phyloP scores from a whole-genome alignment of 148 eudicot species.

The Nepenthes gracilis region DNA sequence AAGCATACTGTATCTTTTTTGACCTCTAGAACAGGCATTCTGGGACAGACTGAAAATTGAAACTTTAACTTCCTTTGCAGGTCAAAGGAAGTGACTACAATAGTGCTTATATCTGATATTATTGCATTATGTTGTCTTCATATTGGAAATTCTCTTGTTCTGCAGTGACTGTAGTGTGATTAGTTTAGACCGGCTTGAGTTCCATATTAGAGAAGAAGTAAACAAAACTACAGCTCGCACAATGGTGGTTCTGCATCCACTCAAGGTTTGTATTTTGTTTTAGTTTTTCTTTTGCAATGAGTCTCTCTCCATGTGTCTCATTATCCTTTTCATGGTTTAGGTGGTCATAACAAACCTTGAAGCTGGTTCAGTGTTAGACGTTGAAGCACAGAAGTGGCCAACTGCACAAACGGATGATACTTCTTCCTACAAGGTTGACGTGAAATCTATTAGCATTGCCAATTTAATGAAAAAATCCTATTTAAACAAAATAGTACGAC shows the following conservation, averaged over 20 bases:
- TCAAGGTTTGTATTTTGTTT: constrained; percentile 50
- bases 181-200: constrained; percentile 66
- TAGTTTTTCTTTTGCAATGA: not conserved
- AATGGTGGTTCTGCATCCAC: constrained; percentile 78
- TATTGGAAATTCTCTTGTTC: constrained; percentile 1
- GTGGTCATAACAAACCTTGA: constrained; percentile 90
- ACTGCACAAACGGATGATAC: constrained; percentile 75
- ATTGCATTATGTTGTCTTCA: not conserved
- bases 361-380: constrained; percentile 48
- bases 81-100: not conserved
- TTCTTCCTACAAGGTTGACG: constrained; percentile 62
- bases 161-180: constrained; percentile 84
- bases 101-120: not conserved
- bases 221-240: constrained; percentile 72
- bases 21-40: too few relatives aligned
- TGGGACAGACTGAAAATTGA: too few relatives aligned
- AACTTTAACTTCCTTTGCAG: not conserved
- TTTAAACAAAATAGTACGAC: not conserved
- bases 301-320: constrained; percentile 7
- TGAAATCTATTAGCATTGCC: not conserved
- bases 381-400: constrained; percentile 97
- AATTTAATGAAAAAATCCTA: too few relatives aligned
- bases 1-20: too few relatives aligned
- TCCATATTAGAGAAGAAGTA: constrained; percentile 85
- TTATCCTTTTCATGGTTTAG: constrained; percentile 18